Evolutionary conservation across 78 protist genomes (phyloP), one percentile per base, ranked within the genome.

Genomic region (Dictyostelium capitatum): DNA sequence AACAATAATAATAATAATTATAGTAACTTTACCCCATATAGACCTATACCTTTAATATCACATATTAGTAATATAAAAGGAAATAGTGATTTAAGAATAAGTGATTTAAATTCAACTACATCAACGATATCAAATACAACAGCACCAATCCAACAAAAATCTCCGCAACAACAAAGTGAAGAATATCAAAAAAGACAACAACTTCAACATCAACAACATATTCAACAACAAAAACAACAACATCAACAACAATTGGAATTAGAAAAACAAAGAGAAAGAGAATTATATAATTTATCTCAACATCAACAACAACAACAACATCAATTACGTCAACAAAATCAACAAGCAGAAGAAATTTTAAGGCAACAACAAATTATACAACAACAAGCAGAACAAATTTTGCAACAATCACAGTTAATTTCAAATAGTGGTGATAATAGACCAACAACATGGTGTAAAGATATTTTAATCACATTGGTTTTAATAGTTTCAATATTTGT

Each of bases 211-310:
- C 79, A 43, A 43, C 54, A 43, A 43, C 25, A 72, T 41, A 0
- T 17, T 17, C 79, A 72, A 19, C 30, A 72, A 43, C 72, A 64
- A 64, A 23, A 64, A 64, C 43, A 64, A 64, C 73, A 64, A 64
- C 4, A n/a, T n/a, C 67, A 57, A 57, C 67, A 57, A n/a, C 67
- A 57, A 57, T 37, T 37, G 43, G 43, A 37, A 37, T 37, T 37
- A 2, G 43, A 37, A 37, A 37, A 37, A 37, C 43, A 37, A 37
- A 37, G 2, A 37, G 43, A 37, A 37, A 37, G 43, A 37, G 43
- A 37, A 37, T 37, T 37, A 37, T 37, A 37, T 37, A 37, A 37
- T 37, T 37, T 37, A 37, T 37, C 43, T 37, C 67, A 57, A 23
- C 67, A 57, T n/a, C 43, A 28, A 30, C 46, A 64, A n/a, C 67